Conservation (phyloP, 1,284 basidiomycete species). For the Thecaphora frezii region DNA sequence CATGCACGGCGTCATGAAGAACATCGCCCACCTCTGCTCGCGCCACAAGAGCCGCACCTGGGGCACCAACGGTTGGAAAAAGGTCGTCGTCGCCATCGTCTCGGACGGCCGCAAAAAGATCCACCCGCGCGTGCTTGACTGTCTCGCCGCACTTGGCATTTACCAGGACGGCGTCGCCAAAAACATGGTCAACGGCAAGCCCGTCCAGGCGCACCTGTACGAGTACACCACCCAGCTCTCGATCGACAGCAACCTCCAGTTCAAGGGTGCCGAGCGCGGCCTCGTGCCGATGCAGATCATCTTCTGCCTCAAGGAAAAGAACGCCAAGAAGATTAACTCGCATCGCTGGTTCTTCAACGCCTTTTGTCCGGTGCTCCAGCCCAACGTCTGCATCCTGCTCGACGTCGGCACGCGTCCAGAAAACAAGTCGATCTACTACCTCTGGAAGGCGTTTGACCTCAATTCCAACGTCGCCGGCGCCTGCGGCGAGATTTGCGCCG, state of each 20-base stretch:
- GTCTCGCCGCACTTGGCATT: conserved; percentile 65
- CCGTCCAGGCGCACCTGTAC: conserved; percentile 90
- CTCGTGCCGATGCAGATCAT: conserved; percentile 61
- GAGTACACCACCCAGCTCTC: conserved; percentile 92
- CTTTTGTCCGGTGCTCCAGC: conserved; percentile 64
- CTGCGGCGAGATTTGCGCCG: conserved; percentile 68
- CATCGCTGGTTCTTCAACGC: conserved; percentile 64
- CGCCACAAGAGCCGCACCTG: conserved; percentile 92
- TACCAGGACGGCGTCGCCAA: conserved; percentile 78
- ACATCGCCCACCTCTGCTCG: conserved; percentile 69
- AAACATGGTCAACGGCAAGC: conserved; percentile 80
- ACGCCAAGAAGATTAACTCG: conserved; percentile 72
- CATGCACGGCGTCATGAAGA: conserved; percentile 87
- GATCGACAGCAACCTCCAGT: conserved; percentile 82
- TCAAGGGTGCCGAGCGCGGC: conserved; percentile 90
- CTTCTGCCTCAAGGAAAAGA: conserved; percentile 57
- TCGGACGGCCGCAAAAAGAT: conserved; percentile 90
- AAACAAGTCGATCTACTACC: conserved; percentile 92
- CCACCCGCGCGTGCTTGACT: conserved; percentile 90
- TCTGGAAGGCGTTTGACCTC: conserved; percentile 90
- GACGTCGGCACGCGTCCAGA: conserved; percentile 97
- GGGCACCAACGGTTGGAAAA: conserved; percentile 96
- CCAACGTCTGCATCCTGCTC: conserved; percentile 83
- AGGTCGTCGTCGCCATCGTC: conserved; percentile 71
- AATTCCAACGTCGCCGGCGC: conserved; percentile 81